Evolutionary conservation across 345 rosid genomes (phyloP).

Genomic region (Euphorbia peplus): DNA sequence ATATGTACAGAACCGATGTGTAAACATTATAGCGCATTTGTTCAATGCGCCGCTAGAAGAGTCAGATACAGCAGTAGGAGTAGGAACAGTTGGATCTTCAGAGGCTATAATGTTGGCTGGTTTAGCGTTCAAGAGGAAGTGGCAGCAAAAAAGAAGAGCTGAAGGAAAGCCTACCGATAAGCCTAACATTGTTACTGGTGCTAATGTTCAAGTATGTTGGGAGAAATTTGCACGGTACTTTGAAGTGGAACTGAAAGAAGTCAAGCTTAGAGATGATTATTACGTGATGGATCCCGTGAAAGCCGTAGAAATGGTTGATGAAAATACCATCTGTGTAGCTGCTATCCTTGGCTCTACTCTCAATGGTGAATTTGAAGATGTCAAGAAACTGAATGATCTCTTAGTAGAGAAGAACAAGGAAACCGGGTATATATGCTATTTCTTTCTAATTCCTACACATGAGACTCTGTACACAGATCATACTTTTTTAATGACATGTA

Average conservation of each 20-base stretch:
- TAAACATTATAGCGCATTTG: conserved; percentile 30
- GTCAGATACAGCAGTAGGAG: conserved; percentile 29
- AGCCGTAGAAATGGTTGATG: conserved; percentile 31
- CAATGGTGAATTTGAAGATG: conserved; percentile 35
- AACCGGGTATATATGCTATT: conserved; percentile 31
- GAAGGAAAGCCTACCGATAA: conserved; percentile 28
- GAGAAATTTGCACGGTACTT: conserved; percentile 32
- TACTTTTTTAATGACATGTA: too few species aligned
- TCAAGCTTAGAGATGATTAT: conserved; percentile 28
- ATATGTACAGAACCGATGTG: conserved; percentile 37
- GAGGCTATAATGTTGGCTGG: conserved; percentile 38
- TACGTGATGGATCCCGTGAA: conserved; percentile 30
- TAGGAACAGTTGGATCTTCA: conserved; percentile 33
- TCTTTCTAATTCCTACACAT: too few species aligned
- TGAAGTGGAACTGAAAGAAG: conserved; percentile 34
- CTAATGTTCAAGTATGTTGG: conserved; percentile 34
- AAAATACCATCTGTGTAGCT: conserved; percentile 34
- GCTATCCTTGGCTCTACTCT: conserved; percentile 35
- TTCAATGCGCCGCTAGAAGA: conserved; percentile 35
- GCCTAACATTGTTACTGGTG: conserved; percentile 34
- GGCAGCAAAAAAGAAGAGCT: conserved; percentile 28
- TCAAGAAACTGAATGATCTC: conserved; percentile 24
- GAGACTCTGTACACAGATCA: too few species aligned
- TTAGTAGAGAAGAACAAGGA: conserved; percentile 22
- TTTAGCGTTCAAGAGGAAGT: conserved; percentile 31